Evolutionary conservation across 306 rosid species (phyloP).

Genomic region (Sicyos edulis): DNA sequence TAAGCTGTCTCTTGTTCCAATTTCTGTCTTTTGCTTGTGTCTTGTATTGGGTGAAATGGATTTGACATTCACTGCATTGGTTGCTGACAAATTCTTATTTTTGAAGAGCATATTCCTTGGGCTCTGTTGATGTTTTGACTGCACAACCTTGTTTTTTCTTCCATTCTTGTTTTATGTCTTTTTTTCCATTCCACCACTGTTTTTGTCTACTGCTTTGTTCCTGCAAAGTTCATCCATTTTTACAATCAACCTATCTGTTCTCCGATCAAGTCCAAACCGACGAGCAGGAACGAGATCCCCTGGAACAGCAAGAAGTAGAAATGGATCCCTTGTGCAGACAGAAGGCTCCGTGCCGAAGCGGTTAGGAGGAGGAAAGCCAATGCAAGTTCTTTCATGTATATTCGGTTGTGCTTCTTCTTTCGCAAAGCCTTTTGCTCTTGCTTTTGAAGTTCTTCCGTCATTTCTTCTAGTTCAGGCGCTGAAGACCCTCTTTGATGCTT

Average conservation of each 20-base stretch:
- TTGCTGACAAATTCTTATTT: neutral
- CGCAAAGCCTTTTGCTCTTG: constrained; percentile 36
- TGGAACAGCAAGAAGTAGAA: constrained; percentile 91
- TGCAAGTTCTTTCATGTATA: constrained; percentile 72
- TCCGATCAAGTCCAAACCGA: constrained; percentile 83
- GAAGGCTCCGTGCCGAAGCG: constrained; percentile 83
- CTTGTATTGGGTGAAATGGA: constrained; percentile 14
- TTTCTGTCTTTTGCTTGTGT: constrained; percentile 12
- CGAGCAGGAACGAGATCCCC: constrained; percentile 77
- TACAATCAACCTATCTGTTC: constrained; percentile 60
- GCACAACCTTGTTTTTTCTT: neutral
- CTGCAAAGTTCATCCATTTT: constrained; percentile 11
- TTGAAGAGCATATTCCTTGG: neutral
- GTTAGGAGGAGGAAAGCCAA: constrained; percentile 77
- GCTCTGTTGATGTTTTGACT: neutral
- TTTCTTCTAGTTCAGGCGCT: constrained; percentile 50
- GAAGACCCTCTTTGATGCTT: constrained; percentile 58
- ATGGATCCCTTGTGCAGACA: constrained; percentile 91
- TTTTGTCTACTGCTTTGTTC: constrained; percentile 12
- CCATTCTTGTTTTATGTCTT: too few species aligned
- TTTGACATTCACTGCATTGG: neutral
- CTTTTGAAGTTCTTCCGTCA: constrained; percentile 55
- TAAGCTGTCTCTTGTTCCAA: constrained; percentile 19
- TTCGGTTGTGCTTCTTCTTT: constrained; percentile 61
- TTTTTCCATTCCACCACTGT: neutral